A percentile compares a stretch with the other conserved stretches of the same genome.
Conservation (phyloP, 75 land plant genomes). For the Cryptomeria japonica region DNA sequence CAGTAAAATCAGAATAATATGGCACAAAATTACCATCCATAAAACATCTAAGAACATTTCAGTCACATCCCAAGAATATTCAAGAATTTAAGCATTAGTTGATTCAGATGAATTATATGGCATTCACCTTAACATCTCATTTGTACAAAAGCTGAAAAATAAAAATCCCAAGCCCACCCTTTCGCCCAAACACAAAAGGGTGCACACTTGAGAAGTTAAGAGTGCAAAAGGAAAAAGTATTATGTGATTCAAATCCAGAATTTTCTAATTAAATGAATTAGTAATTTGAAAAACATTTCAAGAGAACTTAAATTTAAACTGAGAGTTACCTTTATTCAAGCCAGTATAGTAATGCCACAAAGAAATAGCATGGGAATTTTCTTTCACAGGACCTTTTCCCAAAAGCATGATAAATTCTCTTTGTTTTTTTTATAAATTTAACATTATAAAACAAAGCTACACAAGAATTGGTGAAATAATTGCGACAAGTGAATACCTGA, state of each 20-base stretch:
- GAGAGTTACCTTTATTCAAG: not conserved
- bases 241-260: not conserved
- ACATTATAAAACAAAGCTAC: not conserved
- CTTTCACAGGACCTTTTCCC: not conserved
- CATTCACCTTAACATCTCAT: not conserved
- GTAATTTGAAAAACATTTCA: not conserved
- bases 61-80: not conserved
- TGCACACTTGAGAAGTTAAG: not conserved
- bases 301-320: not conserved
- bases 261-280: not conserved
- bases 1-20: not conserved
- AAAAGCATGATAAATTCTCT: not conserved
- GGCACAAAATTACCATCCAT: not conserved
- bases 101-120: conserved; percentile 4
- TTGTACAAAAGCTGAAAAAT: not conserved
- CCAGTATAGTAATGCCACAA: not conserved
- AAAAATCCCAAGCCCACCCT: not conserved
- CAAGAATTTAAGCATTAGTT: conserved; percentile 13
- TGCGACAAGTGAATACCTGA: not conserved
- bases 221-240: not conserved
- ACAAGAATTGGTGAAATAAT: not conserved
- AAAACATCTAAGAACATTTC: not conserved
- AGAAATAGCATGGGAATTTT: not conserved
- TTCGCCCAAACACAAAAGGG: not conserved
- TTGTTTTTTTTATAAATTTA: too few species aligned